phyloP scores from a whole-genome alignment of 257 asterid species.

The Solanum pimpinellifolium region DNA sequence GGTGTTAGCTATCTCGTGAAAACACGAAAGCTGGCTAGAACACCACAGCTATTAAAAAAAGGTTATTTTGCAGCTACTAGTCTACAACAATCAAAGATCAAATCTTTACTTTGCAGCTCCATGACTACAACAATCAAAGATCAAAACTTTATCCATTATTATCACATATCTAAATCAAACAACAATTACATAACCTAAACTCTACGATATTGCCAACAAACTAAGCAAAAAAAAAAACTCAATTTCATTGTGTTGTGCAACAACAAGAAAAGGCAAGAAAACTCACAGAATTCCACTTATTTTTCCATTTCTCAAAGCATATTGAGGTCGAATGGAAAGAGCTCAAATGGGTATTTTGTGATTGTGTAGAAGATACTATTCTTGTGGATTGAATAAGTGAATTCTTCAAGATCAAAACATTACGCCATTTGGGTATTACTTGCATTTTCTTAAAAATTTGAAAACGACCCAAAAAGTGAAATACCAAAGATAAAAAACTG shows the following conservation, averaged over 20 bases:
- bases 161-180: neutral
- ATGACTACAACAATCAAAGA: neutral
- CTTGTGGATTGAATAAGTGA: slow-evolving; percentile 25
- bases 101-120: neutral
- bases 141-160: neutral
- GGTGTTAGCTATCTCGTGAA: neutral
- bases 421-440: slow-evolving; percentile 51
- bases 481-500: neutral
- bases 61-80: neutral
- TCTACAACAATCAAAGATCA: neutral
- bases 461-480: neutral
- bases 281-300: slow-evolving; percentile 42
- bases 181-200: neutral
- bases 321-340: slow-evolving; percentile 45
- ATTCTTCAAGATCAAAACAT: slow-evolving; percentile 24
- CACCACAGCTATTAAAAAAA: neutral
- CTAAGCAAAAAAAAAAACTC: neutral
- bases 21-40: neutral
- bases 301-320: slow-evolving; percentile 37
- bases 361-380: slow-evolving; percentile 4
- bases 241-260: neutral
- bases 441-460: slow-evolving; percentile 26
- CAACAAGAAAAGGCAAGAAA: neutral
- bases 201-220: neutral
- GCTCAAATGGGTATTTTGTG: slow-evolving; percentile 15